Percentiles rank a stretch among this genome's conserved stretches.
phyloP scores from a whole-genome alignment of 306 rosid species.

The Prunus mume region DNA sequence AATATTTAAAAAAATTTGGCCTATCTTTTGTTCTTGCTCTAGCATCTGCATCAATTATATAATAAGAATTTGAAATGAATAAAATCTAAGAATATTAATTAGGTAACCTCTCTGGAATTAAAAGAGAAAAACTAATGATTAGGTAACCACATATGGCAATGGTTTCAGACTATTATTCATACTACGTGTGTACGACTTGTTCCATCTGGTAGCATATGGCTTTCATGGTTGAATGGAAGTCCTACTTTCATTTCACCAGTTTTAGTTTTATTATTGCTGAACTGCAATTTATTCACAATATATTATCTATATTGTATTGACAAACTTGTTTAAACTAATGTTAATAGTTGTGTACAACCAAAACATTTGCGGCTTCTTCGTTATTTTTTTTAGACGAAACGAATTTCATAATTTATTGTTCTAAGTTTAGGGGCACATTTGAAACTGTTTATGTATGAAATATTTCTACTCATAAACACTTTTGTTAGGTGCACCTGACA shows the following conservation, averaged over 20 bases:
- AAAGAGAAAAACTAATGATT: not conserved
- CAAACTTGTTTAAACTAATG: not conserved
- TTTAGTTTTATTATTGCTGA: not conserved
- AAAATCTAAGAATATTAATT: not conserved
- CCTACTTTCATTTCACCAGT: not conserved
- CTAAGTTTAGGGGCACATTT: too few relatives aligned
- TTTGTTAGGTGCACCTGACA: too few relatives aligned
- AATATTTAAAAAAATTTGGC: not conserved
- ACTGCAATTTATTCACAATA: not conserved
- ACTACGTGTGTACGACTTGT: not conserved
- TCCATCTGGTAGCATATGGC: not conserved
- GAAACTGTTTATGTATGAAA: too few relatives aligned
- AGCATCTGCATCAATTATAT: not conserved
- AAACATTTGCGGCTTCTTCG: too few relatives aligned
- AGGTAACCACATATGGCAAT: not conserved
- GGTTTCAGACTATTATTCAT: slow-evolving; percentile 3
- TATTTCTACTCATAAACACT: too few relatives aligned
- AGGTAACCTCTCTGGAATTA: not conserved
- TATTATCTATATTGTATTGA: not conserved
- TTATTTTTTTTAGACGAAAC: too few relatives aligned
- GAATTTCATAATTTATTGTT: too few relatives aligned
- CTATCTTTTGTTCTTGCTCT: slow-evolving; percentile 1
- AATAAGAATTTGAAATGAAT: not conserved
- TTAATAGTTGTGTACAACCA: not conserved
- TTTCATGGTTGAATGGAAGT: not conserved